Conservation (phyloP, 2,329 filamentous ascomycete species). For the Fusarium burgessii region DNA sequence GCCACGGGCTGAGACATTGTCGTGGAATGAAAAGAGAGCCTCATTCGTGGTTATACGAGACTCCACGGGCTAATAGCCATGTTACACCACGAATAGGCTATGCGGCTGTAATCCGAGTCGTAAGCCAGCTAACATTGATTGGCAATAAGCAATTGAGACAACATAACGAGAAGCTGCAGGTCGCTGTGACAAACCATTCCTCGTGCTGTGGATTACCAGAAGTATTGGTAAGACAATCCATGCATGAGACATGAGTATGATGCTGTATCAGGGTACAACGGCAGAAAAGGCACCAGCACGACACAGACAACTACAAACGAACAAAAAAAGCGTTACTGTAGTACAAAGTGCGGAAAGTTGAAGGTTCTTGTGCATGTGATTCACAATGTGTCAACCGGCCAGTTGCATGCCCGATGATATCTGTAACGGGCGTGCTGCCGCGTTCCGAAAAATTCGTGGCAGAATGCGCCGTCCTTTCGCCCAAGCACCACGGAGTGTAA, state of each 20-base stretch:
- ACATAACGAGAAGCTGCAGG: not conserved
- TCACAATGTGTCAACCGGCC: slow-evolving; percentile 16
- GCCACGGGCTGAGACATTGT: not conserved
- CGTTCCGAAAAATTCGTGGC: slow-evolving; percentile 1
- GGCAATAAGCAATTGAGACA: not conserved
- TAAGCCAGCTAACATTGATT: not conserved
- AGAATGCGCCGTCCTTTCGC: not conserved
- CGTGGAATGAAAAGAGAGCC: no score
- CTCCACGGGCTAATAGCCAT: not conserved
- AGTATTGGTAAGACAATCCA: not conserved
- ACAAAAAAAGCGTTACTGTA: not conserved
- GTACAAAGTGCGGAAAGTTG: slow-evolving; percentile 8
- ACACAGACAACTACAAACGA: not conserved
- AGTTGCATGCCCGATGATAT: slow-evolving; percentile 19
- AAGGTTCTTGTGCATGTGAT: not conserved
- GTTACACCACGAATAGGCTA: not conserved
- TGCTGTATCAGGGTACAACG: not conserved
- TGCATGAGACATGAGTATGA: not conserved
- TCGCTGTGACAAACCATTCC: not conserved
- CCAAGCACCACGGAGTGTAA: not conserved
- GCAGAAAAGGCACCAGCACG: not conserved
- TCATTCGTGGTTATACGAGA: not conserved
- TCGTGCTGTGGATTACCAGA: not conserved
- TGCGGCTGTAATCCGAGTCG: not conserved
- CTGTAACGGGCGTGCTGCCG: slow-evolving; percentile 14